Evolutionary conservation across 139 green algal genomes (phyloP).

Genomic region (Chlorella sp.): DNA sequence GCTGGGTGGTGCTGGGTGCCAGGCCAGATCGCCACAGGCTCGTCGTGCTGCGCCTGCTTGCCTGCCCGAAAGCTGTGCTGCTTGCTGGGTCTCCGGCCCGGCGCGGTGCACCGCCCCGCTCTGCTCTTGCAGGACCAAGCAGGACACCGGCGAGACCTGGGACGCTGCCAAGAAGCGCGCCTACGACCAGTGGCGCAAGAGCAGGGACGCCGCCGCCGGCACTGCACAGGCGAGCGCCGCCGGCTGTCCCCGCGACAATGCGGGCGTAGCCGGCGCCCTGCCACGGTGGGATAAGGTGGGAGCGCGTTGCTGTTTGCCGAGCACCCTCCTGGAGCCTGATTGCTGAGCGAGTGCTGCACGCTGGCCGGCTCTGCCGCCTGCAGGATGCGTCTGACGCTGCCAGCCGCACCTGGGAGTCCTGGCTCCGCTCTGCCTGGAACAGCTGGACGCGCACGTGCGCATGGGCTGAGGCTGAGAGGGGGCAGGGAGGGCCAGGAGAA

Average conservation of each 20-base stretch:
- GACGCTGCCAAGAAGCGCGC: slow-evolving; percentile 25
- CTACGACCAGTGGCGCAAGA: slow-evolving; percentile 7
- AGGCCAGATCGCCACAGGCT: background rate
- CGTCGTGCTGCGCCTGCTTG: background rate
- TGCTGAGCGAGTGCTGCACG: background rate
- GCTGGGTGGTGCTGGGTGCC: background rate
- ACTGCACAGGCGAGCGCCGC: too few relatives aligned
- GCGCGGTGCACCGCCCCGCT: background rate
- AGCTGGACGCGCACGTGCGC: slow-evolving; percentile 32
- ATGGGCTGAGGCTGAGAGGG: too few relatives aligned
- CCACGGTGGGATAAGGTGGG: slow-evolving; percentile 4
- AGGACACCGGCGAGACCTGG: slow-evolving; percentile 41
- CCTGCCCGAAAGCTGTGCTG: background rate
- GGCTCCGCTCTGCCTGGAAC: slow-evolving; percentile 19
- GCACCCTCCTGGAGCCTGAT: background rate
- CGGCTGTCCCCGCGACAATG: too few relatives aligned
- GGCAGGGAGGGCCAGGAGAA: too few relatives aligned
- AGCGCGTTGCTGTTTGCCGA: background rate
- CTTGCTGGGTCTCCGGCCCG: background rate
- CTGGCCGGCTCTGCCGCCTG: background rate
- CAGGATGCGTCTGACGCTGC: background rate
- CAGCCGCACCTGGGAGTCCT: slow-evolving; percentile 24
- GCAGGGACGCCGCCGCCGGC: background rate
- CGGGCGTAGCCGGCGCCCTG: too few relatives aligned
- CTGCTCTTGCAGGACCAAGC: slow-evolving; percentile 13